Evolutionary conservation across 148 eudicot genomes (phyloP).

Genomic region (Amaranthus palmeri): DNA sequence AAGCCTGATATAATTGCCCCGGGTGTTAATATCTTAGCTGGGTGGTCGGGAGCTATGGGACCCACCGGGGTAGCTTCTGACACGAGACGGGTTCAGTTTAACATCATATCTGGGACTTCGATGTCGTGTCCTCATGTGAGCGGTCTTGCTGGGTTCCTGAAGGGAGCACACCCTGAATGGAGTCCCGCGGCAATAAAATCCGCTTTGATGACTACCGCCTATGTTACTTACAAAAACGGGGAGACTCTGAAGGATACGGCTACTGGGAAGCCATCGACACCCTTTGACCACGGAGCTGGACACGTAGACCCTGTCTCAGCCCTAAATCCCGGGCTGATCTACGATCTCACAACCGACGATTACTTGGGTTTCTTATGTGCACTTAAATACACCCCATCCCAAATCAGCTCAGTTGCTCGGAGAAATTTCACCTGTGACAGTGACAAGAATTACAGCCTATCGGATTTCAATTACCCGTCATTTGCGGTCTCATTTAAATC

Average conservation of each 20-base stretch:
- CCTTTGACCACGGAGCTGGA: slow-evolving; percentile 59
- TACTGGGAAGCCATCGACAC: slow-evolving; percentile 52
- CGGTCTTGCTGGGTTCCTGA: slow-evolving; percentile 55
- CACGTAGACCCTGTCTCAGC: slow-evolving; percentile 62
- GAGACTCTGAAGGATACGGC: slow-evolving; percentile 32
- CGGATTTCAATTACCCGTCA: slow-evolving; percentile 58
- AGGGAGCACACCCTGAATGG: slow-evolving; percentile 57
- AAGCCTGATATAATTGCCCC: slow-evolving; percentile 69
- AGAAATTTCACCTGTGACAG: slow-evolving; percentile 39
- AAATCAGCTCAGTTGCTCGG: slow-evolving; percentile 41
- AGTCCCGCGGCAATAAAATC: slow-evolving; percentile 57
- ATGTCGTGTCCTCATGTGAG: slow-evolving; percentile 70
- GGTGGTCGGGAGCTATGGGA: slow-evolving; percentile 44
- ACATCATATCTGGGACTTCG: slow-evolving; percentile 60
- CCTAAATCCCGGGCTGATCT: slow-evolving; percentile 54
- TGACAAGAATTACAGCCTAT: slow-evolving; percentile 29
- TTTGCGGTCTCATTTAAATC: slow-evolving; percentile 38
- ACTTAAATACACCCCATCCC: slow-evolving; percentile 38
- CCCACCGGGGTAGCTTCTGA: slow-evolving; percentile 48
- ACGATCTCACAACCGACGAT: slow-evolving; percentile 42
- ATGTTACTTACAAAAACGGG: slow-evolving; percentile 43
- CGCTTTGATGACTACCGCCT: slow-evolving; percentile 65
- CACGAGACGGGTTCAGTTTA: slow-evolving; percentile 41
- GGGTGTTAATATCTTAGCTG: slow-evolving; percentile 66
- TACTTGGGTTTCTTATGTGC: slow-evolving; percentile 55